Evolutionary conservation across 768 basidiomycete species (phyloP), one percentile per base, ranked within the genome.

Genomic region (Termitomyces sp.): DNA sequence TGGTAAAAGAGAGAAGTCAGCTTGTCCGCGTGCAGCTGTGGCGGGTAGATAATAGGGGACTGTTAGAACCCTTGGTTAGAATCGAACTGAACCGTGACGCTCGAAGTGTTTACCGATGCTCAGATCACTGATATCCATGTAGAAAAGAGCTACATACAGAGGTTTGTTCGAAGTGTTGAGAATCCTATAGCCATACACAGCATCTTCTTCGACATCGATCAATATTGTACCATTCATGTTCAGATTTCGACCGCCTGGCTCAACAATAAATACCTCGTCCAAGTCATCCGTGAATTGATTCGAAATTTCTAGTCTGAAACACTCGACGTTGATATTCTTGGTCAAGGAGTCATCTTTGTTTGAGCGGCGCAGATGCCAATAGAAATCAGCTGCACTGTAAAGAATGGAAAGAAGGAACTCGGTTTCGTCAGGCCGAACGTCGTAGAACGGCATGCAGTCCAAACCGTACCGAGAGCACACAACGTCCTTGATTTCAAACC

Each of bases 141-240:
- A 56, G 41, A 56, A 50, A 24, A 56, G 47, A 9, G 55, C 55
- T 18, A 26, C 48, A 56, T 50, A 56, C n/a, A 56, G 48, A 28
- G 55, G 47, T 20, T 15, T 33, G 12, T 31, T 22, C 2, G 24
- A 41, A n/a, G 12, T 9, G 48, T 50, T 56, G n/a, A 15, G 20
- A 39, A 56, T 41, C 18, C 20, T 41, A 31, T 50, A 56, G 34
- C 55, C 55, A 20, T 56, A 56, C 15, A 29, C 12, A 34, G 41
- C 22, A 9, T 41, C 28, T 7, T 49, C 48, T 15, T 48, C 26
- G 20, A 48, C 36, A 18, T 56, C 48, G 18, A 31, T 15, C 8
- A 31, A 42, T 12, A 56, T 56, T 29, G 5, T 44, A 18, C 47
- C 36, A 29, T 41, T 28, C 0, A 49, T 22, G 28, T 49, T 49